These are phyloP conservation scores for Saccharomycopsis sp. DNA, from an alignment of 805 yeast species.

Conservation along the genomic window DNA sequence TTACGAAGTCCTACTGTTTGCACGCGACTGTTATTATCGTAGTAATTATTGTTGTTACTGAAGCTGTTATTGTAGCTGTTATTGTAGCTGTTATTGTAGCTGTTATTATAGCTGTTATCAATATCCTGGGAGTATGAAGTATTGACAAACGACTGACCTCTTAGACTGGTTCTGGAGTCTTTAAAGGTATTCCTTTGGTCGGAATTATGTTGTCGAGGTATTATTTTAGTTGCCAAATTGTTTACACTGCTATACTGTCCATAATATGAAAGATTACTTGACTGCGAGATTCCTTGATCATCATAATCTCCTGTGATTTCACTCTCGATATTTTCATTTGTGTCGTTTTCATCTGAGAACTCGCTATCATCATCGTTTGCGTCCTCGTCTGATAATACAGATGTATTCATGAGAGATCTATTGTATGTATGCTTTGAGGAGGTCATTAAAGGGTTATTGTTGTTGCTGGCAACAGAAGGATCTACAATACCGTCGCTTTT, in stretches of 20 bases:
- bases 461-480: neutral
- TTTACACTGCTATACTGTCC: neutral
- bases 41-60: neutral
- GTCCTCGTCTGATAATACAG: conserved; percentile 2
- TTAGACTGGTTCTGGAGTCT: neutral
- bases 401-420: neutral
- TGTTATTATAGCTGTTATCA: too few relatives aligned
- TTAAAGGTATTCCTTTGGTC: neutral
- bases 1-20: neutral
- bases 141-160: neutral
- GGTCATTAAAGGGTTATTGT: neutral
- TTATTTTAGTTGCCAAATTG: neutral
- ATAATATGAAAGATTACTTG: neutral
- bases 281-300: neutral
- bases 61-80: neutral
- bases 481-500: neutral
- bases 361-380: conserved; percentile 18
- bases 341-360: conserved; percentile 15
- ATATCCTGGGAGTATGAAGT: neutral
- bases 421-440: neutral
- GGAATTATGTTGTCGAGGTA: neutral
- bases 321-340: neutral
- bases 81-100: neutral
- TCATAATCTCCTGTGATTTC: neutral
- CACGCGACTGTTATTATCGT: neutral